Evolutionary conservation across 2,329 filamentous ascomycete genomes (phyloP), one percentile per base, ranked within the genome.

Genomic region (Paraphoma sp.): DNA sequence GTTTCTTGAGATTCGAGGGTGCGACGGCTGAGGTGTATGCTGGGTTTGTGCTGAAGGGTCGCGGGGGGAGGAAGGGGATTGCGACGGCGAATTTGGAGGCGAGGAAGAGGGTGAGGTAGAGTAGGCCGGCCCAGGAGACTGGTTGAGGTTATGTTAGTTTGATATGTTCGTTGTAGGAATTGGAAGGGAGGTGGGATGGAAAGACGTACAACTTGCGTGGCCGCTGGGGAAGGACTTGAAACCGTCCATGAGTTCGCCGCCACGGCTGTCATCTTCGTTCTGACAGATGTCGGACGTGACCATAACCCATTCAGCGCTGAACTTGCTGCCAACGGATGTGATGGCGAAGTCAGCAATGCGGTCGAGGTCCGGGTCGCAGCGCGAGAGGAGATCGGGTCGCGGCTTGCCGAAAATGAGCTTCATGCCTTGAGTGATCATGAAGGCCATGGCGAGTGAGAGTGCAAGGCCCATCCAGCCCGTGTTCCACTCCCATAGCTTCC

Each of bases 401-500:
- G 87, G 87, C 68, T 86, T 89, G 40, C 87, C 87, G 60, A 87
- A 84, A 2, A 89, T 65, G 51, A 85, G 92, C 83, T 97, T 97
- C 83, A 96, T 87, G 48, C 89, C 91, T 67, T 92, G 88, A 0
- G 93, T 94, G 67, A 96, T 87, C 76, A 95, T 87, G 80, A 90
- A 96, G 4, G 90, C 85, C 2, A 86, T 82, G 2, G 88, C 87
- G 9, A 92, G 80, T 2, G 90, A 87, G 16, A 97, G 81, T 0
- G 83, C 91, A 2, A 97, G 83, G 0, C 93, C 93, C 68, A 97
- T 86, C 87, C 89, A 92, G 56, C 91, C 93, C 2, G 87, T 87
- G 72, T 97, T 92, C 74, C 91, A 87, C 76, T 97, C 93, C 93
- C 94, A 97, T 1, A 97, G 75, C 78, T 95, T 97, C 63, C 91